phyloP scores from a whole-genome alignment of 768 basidiomycete genomes.

The Russula sp. region DNA sequence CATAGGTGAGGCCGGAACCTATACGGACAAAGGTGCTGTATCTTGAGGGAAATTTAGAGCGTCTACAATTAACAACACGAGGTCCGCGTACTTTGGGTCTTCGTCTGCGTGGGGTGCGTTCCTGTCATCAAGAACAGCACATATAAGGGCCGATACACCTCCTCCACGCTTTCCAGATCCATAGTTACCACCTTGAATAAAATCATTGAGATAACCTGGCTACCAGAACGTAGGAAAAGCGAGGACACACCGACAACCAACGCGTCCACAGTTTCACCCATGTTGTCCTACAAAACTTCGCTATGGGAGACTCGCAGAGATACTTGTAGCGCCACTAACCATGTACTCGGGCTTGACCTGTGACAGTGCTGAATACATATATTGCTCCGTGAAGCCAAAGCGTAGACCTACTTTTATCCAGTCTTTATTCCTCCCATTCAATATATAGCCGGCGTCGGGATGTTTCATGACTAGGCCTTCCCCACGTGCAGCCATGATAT shows the following conservation, averaged over 20 bases:
- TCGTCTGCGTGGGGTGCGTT: constrained; percentile 47
- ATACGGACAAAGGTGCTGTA: constrained; percentile 86
- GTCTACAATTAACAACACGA: not conserved
- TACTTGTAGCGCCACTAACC: constrained; percentile 35
- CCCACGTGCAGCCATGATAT: constrained; percentile 76
- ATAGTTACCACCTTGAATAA: constrained; percentile 68
- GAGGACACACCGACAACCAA: constrained; percentile 69
- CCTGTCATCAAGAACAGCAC: constrained; percentile 79
- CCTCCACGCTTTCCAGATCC: constrained; percentile 83
- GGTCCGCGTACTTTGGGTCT: constrained; percentile 48
- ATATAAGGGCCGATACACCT: constrained; percentile 82
- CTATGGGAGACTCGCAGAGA: not conserved
- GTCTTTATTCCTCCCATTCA: constrained; percentile 82
- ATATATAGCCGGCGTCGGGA: constrained; percentile 64
- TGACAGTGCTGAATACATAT: not conserved
- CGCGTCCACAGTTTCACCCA: constrained; percentile 90
- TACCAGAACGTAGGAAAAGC: not conserved
- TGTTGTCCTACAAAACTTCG: constrained; percentile 53
- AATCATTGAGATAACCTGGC: not conserved
- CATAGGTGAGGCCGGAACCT: constrained; percentile 80
- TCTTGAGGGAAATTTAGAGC: constrained; percentile 39
- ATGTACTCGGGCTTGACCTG: constrained; percentile 85
- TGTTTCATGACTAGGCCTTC: constrained; percentile 94
- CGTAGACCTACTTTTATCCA: constrained; percentile 74
- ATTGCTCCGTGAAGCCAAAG: not conserved